These are phyloP conservation scores for Russula emetica DNA, from an alignment of 768 basidiomycete genomes.

Conservation along the genomic window DNA sequence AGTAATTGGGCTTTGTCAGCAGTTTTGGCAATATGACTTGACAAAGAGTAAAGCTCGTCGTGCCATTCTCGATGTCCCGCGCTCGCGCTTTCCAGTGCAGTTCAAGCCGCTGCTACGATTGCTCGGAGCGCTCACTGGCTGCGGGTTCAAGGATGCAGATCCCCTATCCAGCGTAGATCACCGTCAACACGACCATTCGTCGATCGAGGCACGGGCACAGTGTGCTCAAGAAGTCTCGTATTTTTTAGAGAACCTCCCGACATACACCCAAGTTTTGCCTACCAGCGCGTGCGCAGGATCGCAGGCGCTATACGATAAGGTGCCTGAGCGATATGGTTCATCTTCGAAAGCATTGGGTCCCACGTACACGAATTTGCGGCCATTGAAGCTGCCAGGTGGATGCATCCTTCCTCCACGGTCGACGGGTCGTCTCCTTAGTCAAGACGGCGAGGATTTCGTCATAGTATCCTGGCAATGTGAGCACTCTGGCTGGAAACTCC, in stretches of 20 bases:
- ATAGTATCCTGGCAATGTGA: constrained; percentile 78
- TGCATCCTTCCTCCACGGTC: constrained; percentile 63
- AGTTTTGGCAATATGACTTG: constrained; percentile 84
- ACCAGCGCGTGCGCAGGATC: constrained; percentile 56
- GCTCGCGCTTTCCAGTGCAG: constrained; percentile 80
- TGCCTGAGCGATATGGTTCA: constrained; percentile 56
- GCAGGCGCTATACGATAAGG: constrained; percentile 67
- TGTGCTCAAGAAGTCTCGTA: constrained; percentile 70
- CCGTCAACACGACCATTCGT: constrained; percentile 37
- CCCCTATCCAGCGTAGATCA: constrained; percentile 53
- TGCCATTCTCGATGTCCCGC: constrained; percentile 77
- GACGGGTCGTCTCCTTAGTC: constrained; percentile 64
- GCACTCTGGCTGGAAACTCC: constrained; percentile 81
- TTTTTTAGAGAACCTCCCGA: constrained; percentile 66
- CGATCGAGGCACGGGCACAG: constrained; percentile 48
- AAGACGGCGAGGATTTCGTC: constrained; percentile 62
- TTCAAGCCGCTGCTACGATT: constrained; percentile 64
- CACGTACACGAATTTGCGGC: constrained; percentile 60
- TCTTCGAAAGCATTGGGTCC: constrained; percentile 46
- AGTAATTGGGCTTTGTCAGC: constrained; percentile 63
- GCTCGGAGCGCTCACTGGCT: constrained; percentile 70
- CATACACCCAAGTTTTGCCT: constrained; percentile 72
- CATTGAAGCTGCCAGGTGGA: constrained; percentile 73
- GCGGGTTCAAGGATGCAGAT: constrained; percentile 73
- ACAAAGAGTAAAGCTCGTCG: constrained; percentile 60